These are phyloP conservation scores for Saitozyma sp. DNA, from an alignment of 768 basidiomycete genomes.

Conservation along the genomic window DNA sequence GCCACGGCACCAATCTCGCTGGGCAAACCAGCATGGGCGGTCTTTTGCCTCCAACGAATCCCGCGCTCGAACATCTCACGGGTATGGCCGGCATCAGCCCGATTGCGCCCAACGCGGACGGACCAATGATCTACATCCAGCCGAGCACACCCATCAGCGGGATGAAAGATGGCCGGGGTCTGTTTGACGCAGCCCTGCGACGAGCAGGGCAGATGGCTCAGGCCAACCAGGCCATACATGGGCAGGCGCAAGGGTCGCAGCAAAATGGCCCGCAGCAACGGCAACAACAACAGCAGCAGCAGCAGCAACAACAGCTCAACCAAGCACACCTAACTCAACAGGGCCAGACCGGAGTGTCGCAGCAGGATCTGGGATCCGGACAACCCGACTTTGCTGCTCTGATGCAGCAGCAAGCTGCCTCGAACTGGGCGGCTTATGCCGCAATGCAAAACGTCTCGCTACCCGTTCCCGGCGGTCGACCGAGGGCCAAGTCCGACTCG, in stretches of 20 bases:
- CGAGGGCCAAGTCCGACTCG: slow-evolving; percentile 46
- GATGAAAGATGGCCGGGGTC: slow-evolving; percentile 37
- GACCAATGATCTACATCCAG: slow-evolving; percentile 44
- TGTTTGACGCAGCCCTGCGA: slow-evolving; percentile 40
- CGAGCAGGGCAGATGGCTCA: slow-evolving; percentile 24
- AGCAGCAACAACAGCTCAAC: neutral
- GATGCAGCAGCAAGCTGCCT: slow-evolving; percentile 17
- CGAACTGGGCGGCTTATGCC: slow-evolving; percentile 19
- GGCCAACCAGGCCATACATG: slow-evolving; percentile 12
- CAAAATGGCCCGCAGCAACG: neutral
- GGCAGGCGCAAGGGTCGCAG: slow-evolving; percentile 4
- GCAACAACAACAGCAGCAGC: slow-evolving; percentile 7
- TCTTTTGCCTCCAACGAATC: slow-evolving; percentile 40
- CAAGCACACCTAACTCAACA: slow-evolving; percentile 1
- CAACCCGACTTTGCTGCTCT: slow-evolving; percentile 18
- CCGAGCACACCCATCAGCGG: slow-evolving; percentile 48
- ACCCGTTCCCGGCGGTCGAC: slow-evolving; percentile 15
- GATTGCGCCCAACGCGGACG: slow-evolving; percentile 43
- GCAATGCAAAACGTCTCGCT: neutral
- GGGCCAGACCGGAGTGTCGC: slow-evolving; percentile 5
- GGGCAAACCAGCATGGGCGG: slow-evolving; percentile 16
- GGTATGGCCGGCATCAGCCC: slow-evolving; percentile 49
- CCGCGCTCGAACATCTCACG: slow-evolving; percentile 33
- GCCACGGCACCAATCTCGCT: slow-evolving; percentile 8
- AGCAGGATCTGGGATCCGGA: neutral